Conservation (phyloP, 2,329 filamentous ascomycete genomes). For the Dendryphion nanum region DNA sequence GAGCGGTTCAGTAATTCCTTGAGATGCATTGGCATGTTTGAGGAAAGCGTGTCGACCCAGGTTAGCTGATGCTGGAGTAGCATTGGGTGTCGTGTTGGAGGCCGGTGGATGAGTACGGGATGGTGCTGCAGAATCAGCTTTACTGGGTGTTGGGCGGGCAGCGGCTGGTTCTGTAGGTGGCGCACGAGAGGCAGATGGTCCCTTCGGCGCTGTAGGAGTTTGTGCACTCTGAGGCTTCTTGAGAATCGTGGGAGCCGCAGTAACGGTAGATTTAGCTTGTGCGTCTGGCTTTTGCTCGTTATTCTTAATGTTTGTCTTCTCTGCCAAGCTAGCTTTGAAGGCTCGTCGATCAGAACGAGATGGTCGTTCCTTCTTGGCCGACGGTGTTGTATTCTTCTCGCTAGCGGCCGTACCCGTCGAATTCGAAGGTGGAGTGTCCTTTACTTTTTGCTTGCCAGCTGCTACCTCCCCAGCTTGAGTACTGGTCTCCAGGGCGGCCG, state of each 20-base stretch:
- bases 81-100: slow-evolving; percentile 9
- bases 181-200: slow-evolving; percentile 26
- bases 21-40: slow-evolving; percentile 70
- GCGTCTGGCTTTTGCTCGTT: slow-evolving; percentile 20
- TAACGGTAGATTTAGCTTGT: slow-evolving; percentile 22
- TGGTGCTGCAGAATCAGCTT: slow-evolving; percentile 14
- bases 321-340: slow-evolving; percentile 34
- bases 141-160: slow-evolving; percentile 15
- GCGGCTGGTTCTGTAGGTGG: slow-evolving; percentile 30
- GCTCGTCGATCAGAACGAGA: slow-evolving; percentile 39
- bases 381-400: slow-evolving; percentile 27
- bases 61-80: slow-evolving; percentile 21
- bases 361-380: slow-evolving; percentile 39
- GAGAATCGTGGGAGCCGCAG: slow-evolving; percentile 35
- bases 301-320: slow-evolving; percentile 31
- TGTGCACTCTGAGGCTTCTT: slow-evolving; percentile 36
- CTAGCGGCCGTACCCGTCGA: slow-evolving; percentile 10
- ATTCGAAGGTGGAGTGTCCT: slow-evolving; percentile 19
- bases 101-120: slow-evolving; percentile 6
- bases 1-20: slow-evolving; percentile 82
- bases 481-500: slow-evolving; percentile 17
- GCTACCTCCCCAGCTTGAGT: slow-evolving; percentile 25
- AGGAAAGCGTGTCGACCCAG: slow-evolving; percentile 55
- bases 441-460: slow-evolving; percentile 26
- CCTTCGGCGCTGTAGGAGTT: slow-evolving; percentile 25